A percentile compares a stretch with the other conserved stretches of the same genome.
Evolutionary conservation across 1,139 yeast genomes (phyloP).

Genomic region (Diutina catenulata): DNA sequence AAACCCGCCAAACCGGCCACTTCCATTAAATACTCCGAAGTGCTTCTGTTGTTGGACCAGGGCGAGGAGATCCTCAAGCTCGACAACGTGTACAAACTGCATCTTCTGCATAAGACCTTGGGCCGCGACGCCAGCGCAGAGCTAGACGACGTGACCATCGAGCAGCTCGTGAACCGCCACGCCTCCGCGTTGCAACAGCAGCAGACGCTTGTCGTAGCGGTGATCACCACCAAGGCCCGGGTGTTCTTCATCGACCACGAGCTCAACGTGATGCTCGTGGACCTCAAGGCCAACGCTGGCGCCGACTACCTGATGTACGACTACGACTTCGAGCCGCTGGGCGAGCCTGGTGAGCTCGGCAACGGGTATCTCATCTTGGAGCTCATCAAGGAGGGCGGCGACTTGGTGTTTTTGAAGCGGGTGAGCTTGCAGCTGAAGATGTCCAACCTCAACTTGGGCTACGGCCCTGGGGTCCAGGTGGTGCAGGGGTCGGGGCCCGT

Average conservation of each 20-base stretch:
- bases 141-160: constrained; percentile 26
- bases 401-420: constrained; percentile 46
- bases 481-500: constrained; percentile 22
- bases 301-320: constrained; percentile 67
- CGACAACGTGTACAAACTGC: constrained; percentile 29
- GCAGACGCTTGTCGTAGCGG: constrained; percentile 30
- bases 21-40: constrained; percentile 17
- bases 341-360: constrained; percentile 27
- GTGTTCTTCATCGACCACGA: constrained; percentile 29
- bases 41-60: constrained; percentile 20
- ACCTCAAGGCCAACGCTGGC: constrained; percentile 39
- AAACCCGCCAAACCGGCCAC: not conserved
- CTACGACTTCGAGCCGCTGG: constrained; percentile 47
- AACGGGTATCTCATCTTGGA: constrained; percentile 57
- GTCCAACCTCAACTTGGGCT: constrained; percentile 10
- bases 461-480: constrained; percentile 26
- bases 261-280: constrained; percentile 30
- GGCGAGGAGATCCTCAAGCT: constrained; percentile 32
- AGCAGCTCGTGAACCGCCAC: constrained; percentile 29
- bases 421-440: constrained; percentile 16
- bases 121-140: constrained; percentile 14
- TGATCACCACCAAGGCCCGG: constrained; percentile 36
- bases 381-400: constrained; percentile 41
- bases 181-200: constrained; percentile 21
- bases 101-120: constrained; percentile 17